Evolutionary conservation across 805 yeast genomes (phyloP).

Genomic region (Ogataea zsoltii): DNA sequence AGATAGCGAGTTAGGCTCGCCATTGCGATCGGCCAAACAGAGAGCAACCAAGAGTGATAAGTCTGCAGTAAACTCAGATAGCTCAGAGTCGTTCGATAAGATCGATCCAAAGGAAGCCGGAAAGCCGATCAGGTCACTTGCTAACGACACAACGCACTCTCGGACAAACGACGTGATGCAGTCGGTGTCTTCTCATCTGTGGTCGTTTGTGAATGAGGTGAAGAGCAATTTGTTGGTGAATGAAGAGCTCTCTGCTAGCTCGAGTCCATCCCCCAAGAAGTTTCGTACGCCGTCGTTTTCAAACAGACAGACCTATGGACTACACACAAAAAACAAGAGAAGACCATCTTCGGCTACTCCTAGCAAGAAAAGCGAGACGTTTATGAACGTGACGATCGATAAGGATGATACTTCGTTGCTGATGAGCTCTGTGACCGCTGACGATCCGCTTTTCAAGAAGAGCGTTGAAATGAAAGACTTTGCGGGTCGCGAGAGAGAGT

Average conservation of each 20-base stretch:
- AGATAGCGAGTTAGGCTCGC: neutral
- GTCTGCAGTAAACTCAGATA: conserved; percentile 9
- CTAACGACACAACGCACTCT: conserved; percentile 15
- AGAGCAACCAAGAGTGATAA: neutral
- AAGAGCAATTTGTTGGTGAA: conserved; percentile 33
- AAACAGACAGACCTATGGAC: conserved; percentile 30
- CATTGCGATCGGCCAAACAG: conserved; percentile 8
- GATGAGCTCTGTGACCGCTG: conserved; percentile 9
- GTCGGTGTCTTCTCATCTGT: conserved; percentile 42
- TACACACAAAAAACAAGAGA: conserved; percentile 24
- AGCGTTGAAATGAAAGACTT: neutral
- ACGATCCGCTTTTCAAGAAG: conserved; percentile 3
- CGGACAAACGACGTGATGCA: conserved; percentile 34
- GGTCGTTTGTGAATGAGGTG: conserved; percentile 54
- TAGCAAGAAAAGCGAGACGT: conserved; percentile 12
- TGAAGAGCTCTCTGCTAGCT: conserved; percentile 16
- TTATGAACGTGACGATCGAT: conserved; percentile 13
- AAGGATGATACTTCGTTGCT: conserved; percentile 10
- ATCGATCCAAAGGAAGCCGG: conserved; percentile 24
- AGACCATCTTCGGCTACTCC: conserved; percentile 1
- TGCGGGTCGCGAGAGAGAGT: neutral
- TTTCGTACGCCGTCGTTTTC: conserved; percentile 33
- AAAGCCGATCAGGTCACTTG: conserved; percentile 26
- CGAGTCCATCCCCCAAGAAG: conserved; percentile 17
- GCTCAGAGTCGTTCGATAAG: conserved; percentile 19